Evolutionary conservation across 192 early-diverging fungal genomes (phyloP).

Genomic region (Podila minutissima): DNA sequence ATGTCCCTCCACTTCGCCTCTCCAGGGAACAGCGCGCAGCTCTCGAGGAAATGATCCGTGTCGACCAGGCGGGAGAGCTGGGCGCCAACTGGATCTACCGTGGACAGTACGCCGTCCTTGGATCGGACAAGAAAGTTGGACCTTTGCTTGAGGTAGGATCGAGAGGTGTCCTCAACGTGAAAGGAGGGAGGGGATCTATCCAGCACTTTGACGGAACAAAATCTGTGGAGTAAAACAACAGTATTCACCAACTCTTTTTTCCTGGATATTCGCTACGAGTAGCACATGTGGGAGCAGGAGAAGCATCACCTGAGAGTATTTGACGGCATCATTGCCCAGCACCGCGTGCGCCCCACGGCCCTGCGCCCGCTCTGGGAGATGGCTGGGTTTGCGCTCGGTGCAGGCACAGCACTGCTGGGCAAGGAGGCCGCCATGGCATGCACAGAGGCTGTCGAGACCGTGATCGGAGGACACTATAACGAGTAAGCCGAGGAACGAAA

Average conservation of each 20-base stretch:
- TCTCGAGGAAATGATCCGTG: constrained; percentile 85
- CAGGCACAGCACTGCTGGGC: constrained; percentile 88
- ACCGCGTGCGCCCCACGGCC: constrained; percentile 86
- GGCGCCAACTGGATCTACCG: constrained; percentile 97
- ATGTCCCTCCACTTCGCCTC: constrained; percentile 45
- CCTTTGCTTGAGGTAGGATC: constrained; percentile 71
- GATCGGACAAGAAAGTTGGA: constrained; percentile 71
- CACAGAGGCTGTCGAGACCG: constrained; percentile 97
- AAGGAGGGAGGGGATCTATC: not conserved
- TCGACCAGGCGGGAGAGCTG: constrained; percentile 97
- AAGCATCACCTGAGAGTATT: constrained; percentile 84
- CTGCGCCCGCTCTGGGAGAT: constrained; percentile 88
- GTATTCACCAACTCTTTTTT: not conserved
- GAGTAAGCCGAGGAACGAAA: constrained; percentile 62
- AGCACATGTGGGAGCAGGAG: constrained; percentile 98
- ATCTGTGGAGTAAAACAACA: too few species aligned
- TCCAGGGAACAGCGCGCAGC: constrained; percentile 63
- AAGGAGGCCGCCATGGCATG: constrained; percentile 98
- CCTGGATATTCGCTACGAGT: not conserved
- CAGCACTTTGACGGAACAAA: too few species aligned
- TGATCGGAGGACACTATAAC: constrained; percentile 96
- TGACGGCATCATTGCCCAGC: constrained; percentile 76
- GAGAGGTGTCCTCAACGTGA: not conserved
- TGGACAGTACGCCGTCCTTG: constrained; percentile 89
- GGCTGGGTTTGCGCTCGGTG: constrained; percentile 88